Conservation (phyloP, 2,329 filamentous ascomycete genomes). For the Aspergillus ustus region DNA sequence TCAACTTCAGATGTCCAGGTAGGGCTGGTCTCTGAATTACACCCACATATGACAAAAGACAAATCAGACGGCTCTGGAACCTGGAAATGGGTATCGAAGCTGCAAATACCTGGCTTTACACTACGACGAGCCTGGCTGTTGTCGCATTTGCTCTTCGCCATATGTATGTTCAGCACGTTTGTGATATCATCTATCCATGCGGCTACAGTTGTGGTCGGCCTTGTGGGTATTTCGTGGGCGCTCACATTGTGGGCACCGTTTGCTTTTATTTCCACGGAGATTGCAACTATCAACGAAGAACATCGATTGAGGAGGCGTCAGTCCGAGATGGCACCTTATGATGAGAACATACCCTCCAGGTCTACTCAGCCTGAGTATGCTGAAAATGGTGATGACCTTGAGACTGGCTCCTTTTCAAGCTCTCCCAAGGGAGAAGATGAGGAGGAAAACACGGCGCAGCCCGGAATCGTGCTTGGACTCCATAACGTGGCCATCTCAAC, state of each 20-base stretch:
- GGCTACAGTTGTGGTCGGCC: constrained; percentile 76
- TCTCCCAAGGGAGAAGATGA: constrained; percentile 38
- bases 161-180: constrained; percentile 81
- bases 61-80: constrained; percentile 20
- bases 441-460: constrained; percentile 70
- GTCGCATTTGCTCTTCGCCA: constrained; percentile 81
- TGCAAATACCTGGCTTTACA: constrained; percentile 82
- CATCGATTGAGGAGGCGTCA: constrained; percentile 54
- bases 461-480: constrained; percentile 88
- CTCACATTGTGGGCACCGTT: constrained; percentile 93
- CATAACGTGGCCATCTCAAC: constrained; percentile 94
- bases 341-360: constrained; percentile 9
- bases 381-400: constrained; percentile 25
- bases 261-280: constrained; percentile 91
- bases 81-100: constrained; percentile 56
- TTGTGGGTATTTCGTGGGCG: constrained; percentile 90
- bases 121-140: constrained; percentile 86
- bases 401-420: constrained; percentile 31
- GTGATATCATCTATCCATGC: constrained; percentile 72
- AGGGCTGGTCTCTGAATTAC: constrained; percentile 36
- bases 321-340: constrained; percentile 34
- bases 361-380: neutral
- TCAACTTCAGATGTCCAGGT: constrained; percentile 40
- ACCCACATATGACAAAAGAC: constrained; percentile 28
- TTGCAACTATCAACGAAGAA: constrained; percentile 77